A percentile compares a stretch with the other conserved stretches of the same genome.
Conservation (phyloP, 2,329 filamentous ascomycete genomes). For the Chaetomiaceae sp. region DNA sequence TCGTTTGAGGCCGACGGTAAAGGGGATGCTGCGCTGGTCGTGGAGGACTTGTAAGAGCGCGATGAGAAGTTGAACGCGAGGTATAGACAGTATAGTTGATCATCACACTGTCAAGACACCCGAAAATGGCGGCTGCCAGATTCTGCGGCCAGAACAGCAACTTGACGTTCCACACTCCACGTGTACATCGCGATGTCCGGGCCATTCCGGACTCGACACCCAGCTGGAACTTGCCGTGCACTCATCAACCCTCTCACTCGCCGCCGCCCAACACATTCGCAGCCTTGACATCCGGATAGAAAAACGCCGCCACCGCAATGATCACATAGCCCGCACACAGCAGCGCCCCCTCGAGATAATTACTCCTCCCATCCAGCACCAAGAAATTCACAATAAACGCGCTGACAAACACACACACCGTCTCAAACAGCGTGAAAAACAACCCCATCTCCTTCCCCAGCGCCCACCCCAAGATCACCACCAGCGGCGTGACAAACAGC, state of each 20-base stretch:
- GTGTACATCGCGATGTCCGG: no score
- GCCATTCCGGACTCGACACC: no score
- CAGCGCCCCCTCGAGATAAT: slow-evolving; percentile 75
- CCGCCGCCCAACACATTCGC: slow-evolving; percentile 9
- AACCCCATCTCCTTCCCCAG: slow-evolving; percentile 65
- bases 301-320: slow-evolving; percentile 60
- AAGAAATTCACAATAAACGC: slow-evolving; percentile 84
- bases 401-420: slow-evolving; percentile 74
- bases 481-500: slow-evolving; percentile 63
- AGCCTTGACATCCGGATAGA: slow-evolving; percentile 45
- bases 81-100: no score
- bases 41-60: no score
- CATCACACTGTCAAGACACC: no score
- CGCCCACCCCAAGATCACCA: slow-evolving; percentile 68
- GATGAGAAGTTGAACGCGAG: no score
- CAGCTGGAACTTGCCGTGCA: no score
- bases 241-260: neutral
- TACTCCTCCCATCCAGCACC: slow-evolving; percentile 76
- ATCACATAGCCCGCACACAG: slow-evolving; percentile 62
- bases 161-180: no score
- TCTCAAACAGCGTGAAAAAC: slow-evolving; percentile 85
- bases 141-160: no score
- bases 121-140: no score
- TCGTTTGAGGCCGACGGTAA: no score
- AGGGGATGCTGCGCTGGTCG: no score